These are phyloP conservation scores for Boletus reticulatus DNA, from an alignment of 768 basidiomycete genomes.

Conservation along the genomic window DNA sequence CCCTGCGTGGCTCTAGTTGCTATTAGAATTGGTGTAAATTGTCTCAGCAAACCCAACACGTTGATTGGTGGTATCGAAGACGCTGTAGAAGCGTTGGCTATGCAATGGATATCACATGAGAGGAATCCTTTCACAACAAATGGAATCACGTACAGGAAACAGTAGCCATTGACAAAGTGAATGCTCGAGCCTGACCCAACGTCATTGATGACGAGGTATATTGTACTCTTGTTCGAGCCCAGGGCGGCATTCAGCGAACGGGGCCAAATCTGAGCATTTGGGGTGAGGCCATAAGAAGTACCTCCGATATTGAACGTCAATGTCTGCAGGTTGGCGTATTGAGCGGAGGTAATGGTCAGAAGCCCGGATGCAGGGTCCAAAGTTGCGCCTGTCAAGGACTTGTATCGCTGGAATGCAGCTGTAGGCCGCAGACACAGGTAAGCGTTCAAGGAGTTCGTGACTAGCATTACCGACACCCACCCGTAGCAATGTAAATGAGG, in stretches of 20 bases:
- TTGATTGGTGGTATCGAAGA: background rate
- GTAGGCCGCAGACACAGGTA: no score
- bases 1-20: background rate
- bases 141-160: background rate
- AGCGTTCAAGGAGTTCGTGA: no score
- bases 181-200: background rate
- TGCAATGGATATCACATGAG: no score
- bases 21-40: conserved; percentile 7
- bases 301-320: background rate
- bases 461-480: no score
- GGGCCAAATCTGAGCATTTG: background rate
- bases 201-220: background rate
- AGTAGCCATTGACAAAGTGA: background rate
- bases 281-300: background rate
- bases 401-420: no score
- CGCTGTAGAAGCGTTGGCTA: no score
- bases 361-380: background rate
- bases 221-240: background rate
- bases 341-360: background rate
- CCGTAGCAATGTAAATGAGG: no score
- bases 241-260: background rate
- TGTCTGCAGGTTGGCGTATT: background rate
- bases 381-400: no score
- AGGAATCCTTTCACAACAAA: no score
- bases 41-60: conserved; percentile 42